Percentiles rank a stretch among this genome's conserved stretches.
Evolutionary conservation across 768 basidiomycete genomes (phyloP).

Genomic region (Coprinopsis strossmayeri): DNA sequence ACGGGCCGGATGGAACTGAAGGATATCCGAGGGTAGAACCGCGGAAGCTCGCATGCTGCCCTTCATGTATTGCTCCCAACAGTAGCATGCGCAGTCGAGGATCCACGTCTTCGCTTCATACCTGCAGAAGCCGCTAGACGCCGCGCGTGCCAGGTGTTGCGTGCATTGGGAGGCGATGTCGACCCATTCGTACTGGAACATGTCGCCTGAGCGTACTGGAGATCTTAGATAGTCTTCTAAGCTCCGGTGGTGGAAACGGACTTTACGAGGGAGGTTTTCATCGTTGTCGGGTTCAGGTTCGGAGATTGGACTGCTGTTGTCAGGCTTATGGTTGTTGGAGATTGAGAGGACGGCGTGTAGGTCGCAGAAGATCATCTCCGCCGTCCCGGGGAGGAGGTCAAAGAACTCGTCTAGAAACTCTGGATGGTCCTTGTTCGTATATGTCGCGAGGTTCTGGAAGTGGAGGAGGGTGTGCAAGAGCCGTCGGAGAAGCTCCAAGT

Average conservation of each 20-base stretch:
- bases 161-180: background rate
- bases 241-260: conserved; percentile 4
- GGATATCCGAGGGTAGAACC: background rate
- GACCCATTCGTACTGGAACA: background rate
- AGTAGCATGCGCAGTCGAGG: background rate
- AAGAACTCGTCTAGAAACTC: conserved; percentile 1
- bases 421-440: background rate
- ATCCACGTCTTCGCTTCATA: background rate
- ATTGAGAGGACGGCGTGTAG: conserved; percentile 2
- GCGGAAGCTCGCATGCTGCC: background rate
- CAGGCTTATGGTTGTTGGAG: background rate
- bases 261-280: background rate
- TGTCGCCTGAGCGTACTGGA: background rate
- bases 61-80: background rate
- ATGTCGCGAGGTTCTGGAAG: background rate
- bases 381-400: background rate
- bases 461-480: background rate
- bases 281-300: too few species aligned
- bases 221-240: conserved; percentile 4
- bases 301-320: background rate
- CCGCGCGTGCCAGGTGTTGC: background rate
- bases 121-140: background rate
- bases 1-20: background rate
- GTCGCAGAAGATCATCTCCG: background rate
- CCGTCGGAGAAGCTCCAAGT: background rate